phyloP scores from a whole-genome alignment of 805 yeast species.

The Candida germanica region DNA sequence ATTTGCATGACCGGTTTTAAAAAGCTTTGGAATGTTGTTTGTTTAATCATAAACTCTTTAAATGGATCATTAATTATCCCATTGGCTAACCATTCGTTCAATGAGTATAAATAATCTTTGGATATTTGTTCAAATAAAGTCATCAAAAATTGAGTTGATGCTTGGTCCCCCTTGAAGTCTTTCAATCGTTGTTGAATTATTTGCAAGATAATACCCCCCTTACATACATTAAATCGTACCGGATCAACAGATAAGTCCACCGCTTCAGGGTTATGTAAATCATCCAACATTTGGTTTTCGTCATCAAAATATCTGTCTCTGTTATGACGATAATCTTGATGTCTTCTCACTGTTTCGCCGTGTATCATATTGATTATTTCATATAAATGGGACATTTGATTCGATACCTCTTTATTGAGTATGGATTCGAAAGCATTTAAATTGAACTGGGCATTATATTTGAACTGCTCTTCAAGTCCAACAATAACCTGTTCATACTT shows the following conservation, averaged over 20 bases:
- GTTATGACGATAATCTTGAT: slow-evolving; percentile 24
- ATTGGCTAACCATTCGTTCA: slow-evolving; percentile 73
- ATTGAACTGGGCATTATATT: slow-evolving; percentile 49
- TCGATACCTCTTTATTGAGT: slow-evolving; percentile 23
- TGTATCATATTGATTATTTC: slow-evolving; percentile 54
- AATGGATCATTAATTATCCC: slow-evolving; percentile 78
- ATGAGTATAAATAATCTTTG: slow-evolving; percentile 57
- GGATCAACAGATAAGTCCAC: slow-evolving; percentile 52
- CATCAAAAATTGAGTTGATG: slow-evolving; percentile 50
- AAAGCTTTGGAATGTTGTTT: slow-evolving; percentile 25
- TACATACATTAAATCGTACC: slow-evolving; percentile 49
- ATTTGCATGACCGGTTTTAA: slow-evolving; percentile 48
- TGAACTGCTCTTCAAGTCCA: slow-evolving; percentile 54
- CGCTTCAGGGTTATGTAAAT: slow-evolving; percentile 41
- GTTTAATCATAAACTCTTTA: slow-evolving; percentile 76
- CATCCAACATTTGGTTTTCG: slow-evolving; percentile 18
- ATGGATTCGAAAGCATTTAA: slow-evolving; percentile 52
- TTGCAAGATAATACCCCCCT: slow-evolving; percentile 74
- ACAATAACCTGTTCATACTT: slow-evolving; percentile 29
- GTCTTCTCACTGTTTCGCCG: slow-evolving; percentile 41
- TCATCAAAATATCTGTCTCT: slow-evolving; percentile 18
- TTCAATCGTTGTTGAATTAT: slow-evolving; percentile 58
- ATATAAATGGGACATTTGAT: slow-evolving; percentile 51
- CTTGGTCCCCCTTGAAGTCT: slow-evolving; percentile 62
- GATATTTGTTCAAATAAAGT: slow-evolving; percentile 58